These are phyloP conservation scores for Coleophoma crateriformis DNA, from an alignment of 2,329 filamentous ascomycete genomes.

Conservation along the genomic window DNA sequence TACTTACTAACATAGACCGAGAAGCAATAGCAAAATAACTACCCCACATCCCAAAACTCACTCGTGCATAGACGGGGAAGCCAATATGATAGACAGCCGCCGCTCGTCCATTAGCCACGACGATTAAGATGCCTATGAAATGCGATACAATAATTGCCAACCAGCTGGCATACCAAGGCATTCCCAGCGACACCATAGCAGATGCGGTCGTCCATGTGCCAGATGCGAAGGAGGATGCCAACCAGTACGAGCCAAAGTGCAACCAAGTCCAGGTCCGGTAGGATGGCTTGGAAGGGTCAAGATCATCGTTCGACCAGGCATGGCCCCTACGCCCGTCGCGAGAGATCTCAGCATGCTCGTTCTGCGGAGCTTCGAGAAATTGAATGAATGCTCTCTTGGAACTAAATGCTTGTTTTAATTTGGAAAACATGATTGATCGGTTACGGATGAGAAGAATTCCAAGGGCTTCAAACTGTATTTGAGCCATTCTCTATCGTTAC, in stretches of 20 bases:
- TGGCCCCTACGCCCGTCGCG: not conserved
- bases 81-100: too few relatives aligned
- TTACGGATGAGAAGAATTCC: not conserved
- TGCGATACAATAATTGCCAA: not conserved
- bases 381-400: not conserved
- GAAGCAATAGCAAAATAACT: too few relatives aligned
- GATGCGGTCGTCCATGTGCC: not conserved
- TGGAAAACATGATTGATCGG: not conserved
- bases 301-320: not conserved
- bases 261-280: not conserved
- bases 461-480: not conserved
- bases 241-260: not conserved
- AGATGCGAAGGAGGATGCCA: not conserved
- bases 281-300: not conserved
- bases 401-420: not conserved
- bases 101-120: too few relatives aligned
- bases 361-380: not conserved
- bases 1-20: too few relatives aligned
- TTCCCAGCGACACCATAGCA: not conserved
- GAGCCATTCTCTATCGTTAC: too few relatives aligned
- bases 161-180: not conserved
- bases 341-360: not conserved
- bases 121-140: not conserved
- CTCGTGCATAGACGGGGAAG: too few relatives aligned
- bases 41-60: too few relatives aligned